Evolutionary conservation across 225 moss, liverwort and hornwort genomes (phyloP), one percentile per base, ranked within the genome.

Genomic region (Polytrichum formosum): DNA sequence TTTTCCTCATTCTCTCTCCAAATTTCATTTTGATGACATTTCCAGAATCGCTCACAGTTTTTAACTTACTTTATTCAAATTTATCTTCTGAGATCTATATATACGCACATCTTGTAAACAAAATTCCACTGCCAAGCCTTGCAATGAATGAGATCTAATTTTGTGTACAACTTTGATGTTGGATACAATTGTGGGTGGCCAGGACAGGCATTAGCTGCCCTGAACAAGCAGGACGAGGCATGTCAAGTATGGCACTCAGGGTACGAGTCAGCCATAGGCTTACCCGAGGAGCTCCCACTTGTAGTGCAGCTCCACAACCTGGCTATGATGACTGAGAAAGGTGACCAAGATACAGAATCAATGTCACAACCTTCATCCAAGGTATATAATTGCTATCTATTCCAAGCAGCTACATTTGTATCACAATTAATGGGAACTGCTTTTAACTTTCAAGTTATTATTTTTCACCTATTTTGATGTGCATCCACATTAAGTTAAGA

Each of bases 191-290:
- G 16, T 18, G 68, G 80, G 66, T 86, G 73, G 68, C 33, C 89
- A 93, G 93, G 93, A 72, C 87, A 91, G 85, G 87, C 93, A 54
- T 65, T 93, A 75, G 82, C 80, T 67, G 93, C 90, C 53, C 79
- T 93, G 78, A 90, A 86, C 64, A 91, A 86, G 78, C 78, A 69
- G 63, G 77, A 84, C 67, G 89, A 91, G 79, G 91, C 89, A 68
- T 84, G 72, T 35, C 77, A 84, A 66, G 86, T 91, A 67, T 93
- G 93, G 93, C 84, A 78, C 28, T 74, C 64, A 58, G 93, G 93
- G 6, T 90, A 86, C 80, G 87, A 93, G 69, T 82, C 87, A 22
- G 91, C 89, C 54, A 77, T 87, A 65, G 79, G 85, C 77, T 84
- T 91, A 71, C 82, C 89, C 28, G 85, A 83, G 55, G 89, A 93